Base-by-base conservation (phyloP, 495 filamentous ascomycete genomes). In the Penicillium paxilli region DNA sequence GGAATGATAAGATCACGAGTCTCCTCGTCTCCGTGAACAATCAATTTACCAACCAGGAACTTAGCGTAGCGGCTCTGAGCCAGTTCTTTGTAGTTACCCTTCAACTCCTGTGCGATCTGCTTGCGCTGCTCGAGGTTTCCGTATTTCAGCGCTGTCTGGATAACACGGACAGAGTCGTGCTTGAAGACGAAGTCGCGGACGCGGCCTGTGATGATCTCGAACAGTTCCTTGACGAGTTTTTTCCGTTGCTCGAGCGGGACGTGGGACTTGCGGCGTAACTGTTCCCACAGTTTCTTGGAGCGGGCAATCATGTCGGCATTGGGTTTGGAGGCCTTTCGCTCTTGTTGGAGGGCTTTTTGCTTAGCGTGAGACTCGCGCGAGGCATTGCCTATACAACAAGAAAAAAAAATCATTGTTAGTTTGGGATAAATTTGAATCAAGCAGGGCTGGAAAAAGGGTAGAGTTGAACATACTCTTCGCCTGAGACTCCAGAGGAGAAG, bases 151-250 rank as follows among this genome's bases (percentile, higher is more conserved):
- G 92, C 93, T 7, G 91, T 96, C 76, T 99, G 95, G 24, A 99
- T 85, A 41, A 96, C 90, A 47, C 95, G 82, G 21, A 96, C 94
- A 9, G 92, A 89, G 64, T 99, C 95, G 69, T 99, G 95, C 78
- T 98, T 99, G 76, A 99, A 88, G 21, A 96, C 93, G 55, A 96
- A 96, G 44, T 97, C 95, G 65, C 90, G 91, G 60, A 98, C 86
- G 16, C 86, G 81, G 19, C 91, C 92, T 5, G 88, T 95, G 62
- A 96, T 88, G 59, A 98, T 92, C 45, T 85, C 83, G 68, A 92
- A 96, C 5, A 98, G 80, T 76, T 98, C 92, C 20, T 83, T 82
- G 26, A 98, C 87, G 17, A 98, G 81, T 67, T 86, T 81, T 68
- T 93, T 89, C 48, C 95, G 80, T 70, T 98, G 91, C 35, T 91